phyloP scores from a whole-genome alignment of 2,329 filamentous ascomycete genomes.

The Sporothrix mexicana region DNA sequence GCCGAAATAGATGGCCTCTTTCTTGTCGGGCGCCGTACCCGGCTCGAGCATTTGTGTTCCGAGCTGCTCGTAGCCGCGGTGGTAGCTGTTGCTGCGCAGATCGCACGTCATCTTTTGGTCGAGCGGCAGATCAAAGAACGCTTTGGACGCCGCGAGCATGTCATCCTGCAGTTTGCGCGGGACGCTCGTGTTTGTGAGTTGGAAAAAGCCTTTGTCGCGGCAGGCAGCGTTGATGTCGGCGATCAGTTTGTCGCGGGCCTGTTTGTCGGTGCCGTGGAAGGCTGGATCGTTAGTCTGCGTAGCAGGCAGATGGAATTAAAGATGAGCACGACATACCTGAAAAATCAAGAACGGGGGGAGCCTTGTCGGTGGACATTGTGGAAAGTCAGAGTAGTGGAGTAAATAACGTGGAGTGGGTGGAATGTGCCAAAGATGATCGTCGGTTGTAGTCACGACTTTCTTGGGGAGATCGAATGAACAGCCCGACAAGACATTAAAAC shows the following conservation, averaged over 20 bases:
- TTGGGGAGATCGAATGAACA: not conserved
- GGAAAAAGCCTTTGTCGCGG: slow-evolving; percentile 42
- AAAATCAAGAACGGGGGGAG: slow-evolving; percentile 9
- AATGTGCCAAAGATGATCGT: not conserved
- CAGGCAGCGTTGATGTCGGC: slow-evolving; percentile 39
- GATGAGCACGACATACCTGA: not conserved
- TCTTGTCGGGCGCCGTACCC: slow-evolving; percentile 53
- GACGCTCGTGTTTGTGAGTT: slow-evolving; percentile 39
- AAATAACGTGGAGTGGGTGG: not conserved
- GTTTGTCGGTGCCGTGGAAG: slow-evolving; percentile 18
- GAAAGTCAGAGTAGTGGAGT: not conserved
- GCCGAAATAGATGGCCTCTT: slow-evolving; percentile 46
- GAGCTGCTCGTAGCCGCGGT: slow-evolving; percentile 57
- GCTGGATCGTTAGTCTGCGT: slow-evolving; percentile 1
- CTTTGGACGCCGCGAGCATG: slow-evolving; percentile 43
- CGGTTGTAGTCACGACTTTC: not conserved
- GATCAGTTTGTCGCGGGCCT: slow-evolving; percentile 24
- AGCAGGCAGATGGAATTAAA: not conserved
- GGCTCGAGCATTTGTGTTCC: slow-evolving; percentile 53
- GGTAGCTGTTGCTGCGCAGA: slow-evolving; percentile 42
- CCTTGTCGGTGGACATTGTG: not conserved
- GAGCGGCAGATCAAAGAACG: slow-evolving; percentile 55
- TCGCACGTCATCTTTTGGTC: slow-evolving; percentile 50
- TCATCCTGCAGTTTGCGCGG: slow-evolving; percentile 36
- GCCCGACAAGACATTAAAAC: not conserved